Evolutionary conservation across 192 early-diverging fungal species (phyloP).

Genomic region (Oehlia diaphana): DNA sequence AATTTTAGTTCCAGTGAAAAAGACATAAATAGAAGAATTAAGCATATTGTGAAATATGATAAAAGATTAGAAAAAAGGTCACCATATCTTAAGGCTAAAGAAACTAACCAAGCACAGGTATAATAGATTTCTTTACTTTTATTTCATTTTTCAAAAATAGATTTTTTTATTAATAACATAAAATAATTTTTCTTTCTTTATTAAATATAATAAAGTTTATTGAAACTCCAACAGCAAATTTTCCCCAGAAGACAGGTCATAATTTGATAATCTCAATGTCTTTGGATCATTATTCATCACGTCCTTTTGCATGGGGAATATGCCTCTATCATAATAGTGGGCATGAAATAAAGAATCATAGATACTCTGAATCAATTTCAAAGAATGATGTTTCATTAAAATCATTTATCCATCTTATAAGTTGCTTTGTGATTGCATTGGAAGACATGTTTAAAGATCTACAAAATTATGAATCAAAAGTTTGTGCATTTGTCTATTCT

Average conservation of each 20-base stretch:
- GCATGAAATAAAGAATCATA: neutral
- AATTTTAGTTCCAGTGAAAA: neutral
- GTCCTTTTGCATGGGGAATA: constrained; percentile 22
- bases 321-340: constrained; percentile 1
- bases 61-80: neutral
- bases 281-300: neutral
- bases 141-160: neutral
- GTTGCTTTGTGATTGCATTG: constrained; percentile 14
- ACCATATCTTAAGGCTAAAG: constrained; percentile 6
- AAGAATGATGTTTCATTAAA: neutral
- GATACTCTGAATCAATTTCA: neutral
- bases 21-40: too few species aligned
- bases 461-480: neutral
- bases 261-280: constrained; percentile 30
- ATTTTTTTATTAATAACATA: too few species aligned
- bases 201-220: neutral
- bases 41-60: constrained; percentile 19
- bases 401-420: constrained; percentile 1
- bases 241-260: constrained; percentile 3
- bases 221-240: neutral
- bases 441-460: neutral
- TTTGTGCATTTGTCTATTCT: constrained; percentile 25
- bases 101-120: neutral
- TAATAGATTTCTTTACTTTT: too few species aligned
- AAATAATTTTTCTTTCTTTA: too few species aligned